Base-by-base conservation (phyloP, 768 basidiomycete species). In the Auriscalpium microsporum region DNA sequence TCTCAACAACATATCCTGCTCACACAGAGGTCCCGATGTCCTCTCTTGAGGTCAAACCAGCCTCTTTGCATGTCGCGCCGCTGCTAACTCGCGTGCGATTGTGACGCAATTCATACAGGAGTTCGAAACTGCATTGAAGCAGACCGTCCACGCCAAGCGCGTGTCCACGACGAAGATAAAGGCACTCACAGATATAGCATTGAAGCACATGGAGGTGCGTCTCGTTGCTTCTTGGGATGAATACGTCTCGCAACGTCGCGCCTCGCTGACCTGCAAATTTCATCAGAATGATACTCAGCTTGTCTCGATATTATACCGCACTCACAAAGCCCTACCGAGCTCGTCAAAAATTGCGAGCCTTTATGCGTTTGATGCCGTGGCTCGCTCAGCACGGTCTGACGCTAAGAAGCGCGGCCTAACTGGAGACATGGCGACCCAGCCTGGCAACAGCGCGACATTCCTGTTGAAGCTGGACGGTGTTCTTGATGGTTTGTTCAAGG, bases 331-430 rank as follows among this genome's bases (percentile, higher is more conserved):
- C 9, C 76, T 95, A 37, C 72, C 83, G 4, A 69, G 80, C 14
- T 63, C 77, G 10, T 76, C 78, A 59, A 95, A 97, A 68, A 80
- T 94, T 56, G 83, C 82, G 40, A 93, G 92, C 71, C 76, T 99
- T 50, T 99, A 98, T 71, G 83, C 87, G 42, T 90, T 99, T 67
- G 94, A 99, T 72, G 90, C 94, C 17, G 78, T 99, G 58, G 81
- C 91, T 45, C 84, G 95, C 56, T 93, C 86, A 16, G 91, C 92
- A 17, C 78, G 83, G 56, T 74, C 75, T 56, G 76, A 83, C 48
- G 82, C 76, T 46, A 82, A 73, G 63, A 94, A 93, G 68, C 78
- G 80, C 52, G 75, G 76, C 51, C 66, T 82, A 28, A 73, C 78
- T 59, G 80, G 76, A 60, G 82, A 86, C 63, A 62, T 76, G 49